Percentiles rank a stretch among this genome's conserved stretches.
phyloP scores from a whole-genome alignment of 73 alveolate species.

The Uronychia binucleata region DNA sequence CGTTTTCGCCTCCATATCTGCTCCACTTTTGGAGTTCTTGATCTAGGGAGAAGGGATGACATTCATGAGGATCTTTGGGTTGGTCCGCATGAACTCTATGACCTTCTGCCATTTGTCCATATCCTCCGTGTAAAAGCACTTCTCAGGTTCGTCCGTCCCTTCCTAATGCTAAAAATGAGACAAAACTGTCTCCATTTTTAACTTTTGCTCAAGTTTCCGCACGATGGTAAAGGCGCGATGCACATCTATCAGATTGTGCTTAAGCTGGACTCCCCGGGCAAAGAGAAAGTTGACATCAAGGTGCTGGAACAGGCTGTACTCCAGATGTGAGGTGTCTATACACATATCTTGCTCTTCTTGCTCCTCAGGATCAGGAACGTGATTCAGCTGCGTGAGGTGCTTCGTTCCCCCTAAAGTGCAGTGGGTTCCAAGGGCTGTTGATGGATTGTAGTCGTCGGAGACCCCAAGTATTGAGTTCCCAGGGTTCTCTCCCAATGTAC shows the following conservation, averaged over 20 bases:
- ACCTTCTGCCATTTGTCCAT: conserved; percentile 23
- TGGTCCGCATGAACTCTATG: conserved; percentile 17
- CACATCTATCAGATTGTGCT: neutral
- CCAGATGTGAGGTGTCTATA: neutral
- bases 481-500: too few species aligned
- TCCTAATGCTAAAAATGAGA: neutral
- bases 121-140: neutral
- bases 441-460: too few species aligned
- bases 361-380: too few species aligned
- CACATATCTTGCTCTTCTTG: too few species aligned
- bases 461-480: too few species aligned
- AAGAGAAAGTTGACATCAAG: neutral
- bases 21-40: neutral
- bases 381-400: too few species aligned
- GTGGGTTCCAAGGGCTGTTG: too few species aligned
- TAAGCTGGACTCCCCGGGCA: neutral
- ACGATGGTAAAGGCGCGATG: neutral
- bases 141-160: neutral
- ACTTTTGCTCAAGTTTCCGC: neutral
- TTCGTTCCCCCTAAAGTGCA: too few species aligned
- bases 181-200: neutral
- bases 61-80: conserved; percentile 21
- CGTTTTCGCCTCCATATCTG: neutral
- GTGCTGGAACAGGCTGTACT: neutral
- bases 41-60: conserved; percentile 16